phyloP scores from a whole-genome alignment of 75 land plant genomes.

The Picea sitchensis region DNA sequence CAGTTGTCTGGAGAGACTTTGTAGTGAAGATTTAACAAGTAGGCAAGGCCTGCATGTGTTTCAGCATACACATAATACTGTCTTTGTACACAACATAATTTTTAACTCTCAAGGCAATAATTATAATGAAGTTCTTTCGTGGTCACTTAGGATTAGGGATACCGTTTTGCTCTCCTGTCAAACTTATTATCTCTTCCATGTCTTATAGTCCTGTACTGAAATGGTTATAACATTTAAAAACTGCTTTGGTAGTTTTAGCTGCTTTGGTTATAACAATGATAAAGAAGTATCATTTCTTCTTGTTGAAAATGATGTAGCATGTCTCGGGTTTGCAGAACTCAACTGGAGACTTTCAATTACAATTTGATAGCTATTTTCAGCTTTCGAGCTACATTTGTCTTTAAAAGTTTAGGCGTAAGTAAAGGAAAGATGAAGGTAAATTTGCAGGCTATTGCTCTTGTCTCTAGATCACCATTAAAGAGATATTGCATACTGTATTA shows the following conservation, averaged over 20 bases:
- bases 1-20: not conserved
- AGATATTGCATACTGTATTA: too few species aligned
- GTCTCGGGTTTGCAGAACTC: not conserved
- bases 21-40: not conserved
- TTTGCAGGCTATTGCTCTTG: too few species aligned
- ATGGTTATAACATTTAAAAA: not conserved
- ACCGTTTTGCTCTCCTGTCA: not conserved
- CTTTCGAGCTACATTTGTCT: too few species aligned
- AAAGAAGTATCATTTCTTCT: not conserved
- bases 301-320: not conserved
- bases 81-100: too few species aligned
- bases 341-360: too few species aligned
- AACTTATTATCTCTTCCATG: not conserved
- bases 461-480: too few species aligned
- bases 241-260: not conserved
- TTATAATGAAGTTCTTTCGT: not conserved
- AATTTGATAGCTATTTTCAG: too few species aligned
- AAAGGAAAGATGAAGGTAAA: too few species aligned
- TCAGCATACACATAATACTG: not conserved
- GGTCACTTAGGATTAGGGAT: not conserved
- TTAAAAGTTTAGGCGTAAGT: too few species aligned
- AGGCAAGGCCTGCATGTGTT: not conserved
- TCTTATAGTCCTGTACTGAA: not conserved
- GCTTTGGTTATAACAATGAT: not conserved
- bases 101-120: not conserved